Evolutionary conservation across 805 yeast genomes (phyloP).

Genomic region (Candida hungchunana): DNA sequence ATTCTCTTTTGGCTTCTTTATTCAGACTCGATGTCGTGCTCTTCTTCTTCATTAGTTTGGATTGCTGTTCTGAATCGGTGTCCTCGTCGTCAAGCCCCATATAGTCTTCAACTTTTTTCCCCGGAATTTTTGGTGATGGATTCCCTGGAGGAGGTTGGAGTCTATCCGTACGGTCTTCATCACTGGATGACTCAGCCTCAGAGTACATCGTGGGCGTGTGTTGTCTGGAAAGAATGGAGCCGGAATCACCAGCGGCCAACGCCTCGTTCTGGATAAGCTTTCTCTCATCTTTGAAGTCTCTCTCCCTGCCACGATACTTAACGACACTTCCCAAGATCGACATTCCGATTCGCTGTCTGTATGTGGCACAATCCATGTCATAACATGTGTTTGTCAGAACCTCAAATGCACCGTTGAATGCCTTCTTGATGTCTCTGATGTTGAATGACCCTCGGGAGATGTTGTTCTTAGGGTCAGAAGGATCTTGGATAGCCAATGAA

Average conservation of each 20-base stretch:
- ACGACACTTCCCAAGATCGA: constrained; percentile 79
- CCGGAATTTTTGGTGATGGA: constrained; percentile 4
- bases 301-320: constrained; percentile 63
- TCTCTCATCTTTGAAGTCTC: constrained; percentile 79
- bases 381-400: constrained; percentile 70
- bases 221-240: constrained; percentile 12
- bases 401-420: constrained; percentile 87
- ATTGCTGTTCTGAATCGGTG: constrained; percentile 24
- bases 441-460: constrained; percentile 84
- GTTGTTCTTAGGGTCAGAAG: constrained; percentile 78
- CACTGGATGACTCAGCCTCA: constrained; percentile 13
- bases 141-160: constrained; percentile 6
- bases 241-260: constrained; percentile 27
- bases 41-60: constrained; percentile 9
- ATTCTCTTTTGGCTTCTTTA: constrained; percentile 27
- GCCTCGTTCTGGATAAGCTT: constrained; percentile 60
- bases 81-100: constrained; percentile 17
- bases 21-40: constrained; percentile 14
- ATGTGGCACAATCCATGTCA: constrained; percentile 61
- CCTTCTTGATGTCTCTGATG: constrained; percentile 70
- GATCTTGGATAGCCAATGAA: constrained; percentile 80
- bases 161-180: constrained; percentile 16
- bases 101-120: constrained; percentile 15
- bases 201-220: constrained; percentile 16
- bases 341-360: constrained; percentile 61